Conservation (phyloP, 2,329 filamentous ascomycete genomes). For the Lasiodiplodia gonubiensis region DNA sequence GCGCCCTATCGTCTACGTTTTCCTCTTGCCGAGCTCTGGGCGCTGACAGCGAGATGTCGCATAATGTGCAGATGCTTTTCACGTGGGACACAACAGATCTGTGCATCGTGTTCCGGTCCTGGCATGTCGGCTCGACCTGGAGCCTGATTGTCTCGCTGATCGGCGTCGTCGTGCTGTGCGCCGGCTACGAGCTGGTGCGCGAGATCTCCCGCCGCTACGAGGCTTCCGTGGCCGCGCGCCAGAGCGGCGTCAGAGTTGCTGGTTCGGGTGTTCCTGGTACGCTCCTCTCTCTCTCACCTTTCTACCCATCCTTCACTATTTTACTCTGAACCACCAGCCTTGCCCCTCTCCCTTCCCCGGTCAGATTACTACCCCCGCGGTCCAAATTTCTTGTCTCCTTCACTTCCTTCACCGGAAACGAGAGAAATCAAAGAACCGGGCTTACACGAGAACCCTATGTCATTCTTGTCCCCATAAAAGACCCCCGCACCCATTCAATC, state of each 20-base stretch:
- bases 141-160: conserved; percentile 83
- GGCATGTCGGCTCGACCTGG: conserved; percentile 78
- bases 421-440: conserved; percentile 6
- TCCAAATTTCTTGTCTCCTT: not conserved
- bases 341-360: not conserved
- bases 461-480: not conserved
- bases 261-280: conserved; percentile 23
- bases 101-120: conserved; percentile 92
- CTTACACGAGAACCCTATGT: conserved; percentile 3
- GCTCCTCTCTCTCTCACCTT: not conserved
- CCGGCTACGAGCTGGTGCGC: conserved; percentile 92
- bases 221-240: conserved; percentile 40
- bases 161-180: conserved; percentile 79
- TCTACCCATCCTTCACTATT: too few species aligned
- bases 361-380: not conserved
- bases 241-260: conserved; percentile 16
- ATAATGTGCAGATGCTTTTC: conserved; percentile 81
- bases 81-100: conserved; percentile 94
- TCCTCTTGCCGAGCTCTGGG: not conserved
- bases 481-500: conserved; percentile 35
- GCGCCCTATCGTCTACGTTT: not conserved
- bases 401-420: not conserved
- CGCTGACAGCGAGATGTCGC: not conserved
- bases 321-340: not conserved
- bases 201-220: conserved; percentile 80